Percentiles rank a stretch among this genome's conserved stretches.
Evolutionary conservation across 805 yeast genomes (phyloP).

Genomic region (Candida sithepensis): DNA sequence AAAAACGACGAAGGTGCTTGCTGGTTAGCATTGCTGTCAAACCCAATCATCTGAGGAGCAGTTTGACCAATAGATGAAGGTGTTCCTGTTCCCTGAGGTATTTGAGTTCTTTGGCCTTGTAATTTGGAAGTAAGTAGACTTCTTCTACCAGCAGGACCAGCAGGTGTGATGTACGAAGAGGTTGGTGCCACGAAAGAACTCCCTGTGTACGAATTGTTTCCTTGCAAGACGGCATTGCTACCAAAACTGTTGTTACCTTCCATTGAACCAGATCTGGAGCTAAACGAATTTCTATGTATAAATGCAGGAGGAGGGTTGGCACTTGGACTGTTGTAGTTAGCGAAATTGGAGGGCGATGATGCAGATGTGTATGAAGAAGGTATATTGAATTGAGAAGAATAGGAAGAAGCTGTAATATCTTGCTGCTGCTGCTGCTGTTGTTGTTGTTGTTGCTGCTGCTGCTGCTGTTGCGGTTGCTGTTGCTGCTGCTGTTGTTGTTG

Average conservation of each 20-base stretch:
- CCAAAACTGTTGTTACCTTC: conserved; percentile 11
- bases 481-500: not conserved
- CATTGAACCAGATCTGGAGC: conserved; percentile 25
- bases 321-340: conserved; percentile 30
- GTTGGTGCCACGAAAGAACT: conserved; percentile 10
- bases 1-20: conserved; percentile 3
- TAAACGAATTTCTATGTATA: conserved; percentile 23
- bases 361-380: conserved; percentile 26
- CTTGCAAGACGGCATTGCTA: not conserved
- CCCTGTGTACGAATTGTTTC: conserved; percentile 8
- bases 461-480: not conserved
- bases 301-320: conserved; percentile 29
- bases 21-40: conserved; percentile 5
- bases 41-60: conserved; percentile 4
- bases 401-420: conserved; percentile 7
- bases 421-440: conserved; percentile 11
- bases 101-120: conserved; percentile 19
- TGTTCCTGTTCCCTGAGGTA: conserved; percentile 10
- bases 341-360: conserved; percentile 29
- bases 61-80: conserved; percentile 3
- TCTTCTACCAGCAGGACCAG: conserved; percentile 28
- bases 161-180: conserved; percentile 15
- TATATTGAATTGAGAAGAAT: conserved; percentile 6
- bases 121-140: conserved; percentile 28
- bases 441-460: conserved; percentile 6